phyloP scores from a whole-genome alignment of 2,329 filamentous ascomycete genomes.

The Fusarium sp. region DNA sequence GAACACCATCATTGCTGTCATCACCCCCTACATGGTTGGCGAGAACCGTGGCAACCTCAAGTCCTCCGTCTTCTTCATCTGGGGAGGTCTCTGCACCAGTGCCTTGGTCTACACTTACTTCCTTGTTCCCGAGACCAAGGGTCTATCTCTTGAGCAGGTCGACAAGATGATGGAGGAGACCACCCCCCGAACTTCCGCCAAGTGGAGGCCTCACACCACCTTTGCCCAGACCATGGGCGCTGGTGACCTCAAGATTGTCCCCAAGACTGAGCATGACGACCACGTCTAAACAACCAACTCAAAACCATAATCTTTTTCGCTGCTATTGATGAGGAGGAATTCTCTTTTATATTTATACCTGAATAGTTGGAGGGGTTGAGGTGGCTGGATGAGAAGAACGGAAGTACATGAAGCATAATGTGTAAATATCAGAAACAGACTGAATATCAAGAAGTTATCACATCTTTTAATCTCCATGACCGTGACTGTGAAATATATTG shows the following conservation, averaged over 20 bases:
- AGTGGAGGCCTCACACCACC: slow-evolving; percentile 81
- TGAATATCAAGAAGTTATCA: slow-evolving; percentile 30
- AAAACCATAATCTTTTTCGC: neutral
- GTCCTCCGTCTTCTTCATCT: slow-evolving; percentile 82
- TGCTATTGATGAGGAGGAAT: slow-evolving; percentile 16
- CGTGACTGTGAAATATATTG: neutral
- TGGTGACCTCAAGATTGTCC: slow-evolving; percentile 49
- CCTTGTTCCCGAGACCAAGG: slow-evolving; percentile 82
- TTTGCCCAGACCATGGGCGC: slow-evolving; percentile 68
- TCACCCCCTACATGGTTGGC: slow-evolving; percentile 78
- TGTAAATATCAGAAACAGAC: slow-evolving; percentile 45
- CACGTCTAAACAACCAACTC: slow-evolving; percentile 49
- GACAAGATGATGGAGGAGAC: slow-evolving; percentile 92
- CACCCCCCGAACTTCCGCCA: slow-evolving; percentile 80
- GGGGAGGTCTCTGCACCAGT: slow-evolving; percentile 76
- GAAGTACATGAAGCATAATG: slow-evolving; percentile 43
- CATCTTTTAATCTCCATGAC: neutral
- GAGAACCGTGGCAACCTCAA: slow-evolving; percentile 60
- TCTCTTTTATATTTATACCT: slow-evolving; percentile 32
- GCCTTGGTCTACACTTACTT: slow-evolving; percentile 79
- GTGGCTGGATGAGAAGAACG: neutral
- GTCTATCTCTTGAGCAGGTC: slow-evolving; percentile 83
- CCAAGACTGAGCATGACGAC: slow-evolving; percentile 52
- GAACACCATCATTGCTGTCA: slow-evolving; percentile 81
- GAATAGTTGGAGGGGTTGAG: slow-evolving; percentile 6